Evolutionary conservation across 2,329 filamentous ascomycete genomes (phyloP).

Genomic region (Xylaria sp.): DNA sequence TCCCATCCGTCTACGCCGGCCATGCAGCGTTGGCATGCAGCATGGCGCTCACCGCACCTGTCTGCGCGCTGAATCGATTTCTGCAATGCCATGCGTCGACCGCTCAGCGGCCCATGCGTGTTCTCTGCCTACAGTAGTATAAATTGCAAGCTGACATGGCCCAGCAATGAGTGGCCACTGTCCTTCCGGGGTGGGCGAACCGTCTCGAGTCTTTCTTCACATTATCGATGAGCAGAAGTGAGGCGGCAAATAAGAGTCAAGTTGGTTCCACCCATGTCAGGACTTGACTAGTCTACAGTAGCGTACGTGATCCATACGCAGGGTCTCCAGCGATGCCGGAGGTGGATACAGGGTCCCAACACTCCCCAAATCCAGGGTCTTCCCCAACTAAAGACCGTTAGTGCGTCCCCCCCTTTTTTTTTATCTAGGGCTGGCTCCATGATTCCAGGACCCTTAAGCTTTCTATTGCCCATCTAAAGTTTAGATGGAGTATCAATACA

Average conservation of each 20-base stretch:
- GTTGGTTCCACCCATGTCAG: slow-evolving; percentile 11
- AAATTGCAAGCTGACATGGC: background rate
- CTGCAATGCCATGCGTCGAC: slow-evolving; percentile 20
- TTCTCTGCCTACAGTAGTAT: slow-evolving; percentile 1
- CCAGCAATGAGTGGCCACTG: background rate
- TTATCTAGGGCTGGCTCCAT: slow-evolving; percentile 10
- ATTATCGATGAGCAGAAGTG: slow-evolving; percentile 12
- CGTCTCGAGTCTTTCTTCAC: background rate
- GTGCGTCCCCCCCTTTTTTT: slow-evolving; percentile 1
- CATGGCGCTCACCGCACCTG: slow-evolving; percentile 32
- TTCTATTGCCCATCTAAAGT: background rate
- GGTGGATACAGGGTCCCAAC: slow-evolving; percentile 18
- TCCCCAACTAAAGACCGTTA: slow-evolving; percentile 19
- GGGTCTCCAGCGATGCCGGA: slow-evolving; percentile 33
- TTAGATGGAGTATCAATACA: background rate
- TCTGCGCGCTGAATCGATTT: background rate
- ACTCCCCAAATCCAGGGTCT: slow-evolving; percentile 23
- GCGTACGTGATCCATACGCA: background rate
- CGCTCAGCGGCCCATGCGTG: slow-evolving; percentile 1
- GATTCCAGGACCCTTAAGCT: no score
- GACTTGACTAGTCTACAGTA: background rate
- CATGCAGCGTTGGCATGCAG: slow-evolving; percentile 31
- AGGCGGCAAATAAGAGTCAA: slow-evolving; percentile 35
- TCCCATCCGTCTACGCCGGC: slow-evolving; percentile 7
- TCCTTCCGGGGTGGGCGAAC: slow-evolving; percentile 12